Conservation (phyloP, 1,284 basidiomycete species). For the Inonotus hispidus region DNA sequence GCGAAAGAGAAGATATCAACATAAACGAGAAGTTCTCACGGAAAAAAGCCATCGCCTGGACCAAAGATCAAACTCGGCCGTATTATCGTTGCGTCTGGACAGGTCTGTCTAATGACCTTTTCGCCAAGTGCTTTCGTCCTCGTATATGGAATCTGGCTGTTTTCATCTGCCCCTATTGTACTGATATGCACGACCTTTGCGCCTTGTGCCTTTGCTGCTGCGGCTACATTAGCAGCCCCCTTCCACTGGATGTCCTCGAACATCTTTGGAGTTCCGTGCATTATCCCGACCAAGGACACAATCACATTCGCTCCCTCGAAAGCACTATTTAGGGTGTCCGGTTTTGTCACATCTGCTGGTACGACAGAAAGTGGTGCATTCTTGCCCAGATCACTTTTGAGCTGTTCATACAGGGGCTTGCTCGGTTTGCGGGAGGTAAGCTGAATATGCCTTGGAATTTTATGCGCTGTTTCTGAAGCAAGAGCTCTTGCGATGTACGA, state of each 20-base stretch:
- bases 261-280: slow-evolving; percentile 47
- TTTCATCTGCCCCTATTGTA: slow-evolving; percentile 51
- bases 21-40: slow-evolving; percentile 30
- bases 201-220: slow-evolving; percentile 38
- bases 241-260: slow-evolving; percentile 59
- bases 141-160: slow-evolving; percentile 45
- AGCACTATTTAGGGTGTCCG: slow-evolving; percentile 38
- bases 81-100: slow-evolving; percentile 54
- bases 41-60: slow-evolving; percentile 68
- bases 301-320: slow-evolving; percentile 50
- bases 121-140: slow-evolving; percentile 65
- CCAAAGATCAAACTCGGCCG: slow-evolving; percentile 69
- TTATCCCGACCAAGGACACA: slow-evolving; percentile 59
- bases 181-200: slow-evolving; percentile 58
- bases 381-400: slow-evolving; percentile 26
- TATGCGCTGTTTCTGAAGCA: slow-evolving; percentile 28
- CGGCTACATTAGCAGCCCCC: slow-evolving; percentile 60
- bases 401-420: slow-evolving; percentile 28
- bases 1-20: background rate
- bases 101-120: slow-evolving; percentile 39
- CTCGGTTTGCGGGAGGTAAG: slow-evolving; percentile 51
- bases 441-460: slow-evolving; percentile 36
- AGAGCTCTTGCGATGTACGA: slow-evolving; percentile 48
- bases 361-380: slow-evolving; percentile 39
- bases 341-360: slow-evolving; percentile 50